Evolutionary conservation across 768 basidiomycete genomes (phyloP).

Genomic region (Suillus occidentalis): DNA sequence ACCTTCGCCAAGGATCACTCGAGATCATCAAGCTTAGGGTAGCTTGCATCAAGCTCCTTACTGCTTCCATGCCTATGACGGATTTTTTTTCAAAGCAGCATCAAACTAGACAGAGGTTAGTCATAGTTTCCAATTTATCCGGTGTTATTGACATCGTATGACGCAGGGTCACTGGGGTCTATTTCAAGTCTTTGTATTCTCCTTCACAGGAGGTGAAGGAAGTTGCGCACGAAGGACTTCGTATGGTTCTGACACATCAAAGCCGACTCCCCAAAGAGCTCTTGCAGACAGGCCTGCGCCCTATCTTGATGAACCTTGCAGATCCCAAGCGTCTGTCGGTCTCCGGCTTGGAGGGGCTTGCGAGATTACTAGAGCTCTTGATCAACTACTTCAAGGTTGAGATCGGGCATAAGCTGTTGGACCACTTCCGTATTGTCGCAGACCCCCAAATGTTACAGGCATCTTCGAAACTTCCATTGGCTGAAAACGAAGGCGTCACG

Average conservation of each 20-base stretch:
- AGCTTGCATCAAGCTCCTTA: conserved; percentile 89
- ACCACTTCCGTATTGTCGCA: conserved; percentile 92
- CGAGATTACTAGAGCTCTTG: conserved; percentile 87
- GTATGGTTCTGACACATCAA: conserved; percentile 86
- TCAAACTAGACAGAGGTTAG: conserved; percentile 82
- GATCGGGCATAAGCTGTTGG: conserved; percentile 94
- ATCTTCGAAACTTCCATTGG: conserved; percentile 75
- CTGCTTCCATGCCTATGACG: conserved; percentile 91
- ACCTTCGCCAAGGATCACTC: conserved; percentile 70
- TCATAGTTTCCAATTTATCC: background rate
- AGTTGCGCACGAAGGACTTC: conserved; percentile 90
- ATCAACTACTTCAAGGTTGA: conserved; percentile 99
- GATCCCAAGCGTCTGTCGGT: conserved; percentile 94
- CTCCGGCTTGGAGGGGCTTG: conserved; percentile 89
- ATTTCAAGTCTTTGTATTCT: conserved; percentile 98
- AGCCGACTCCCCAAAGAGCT: conserved; percentile 92
- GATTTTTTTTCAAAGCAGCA: conserved; percentile 89
- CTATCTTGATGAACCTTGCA: conserved; percentile 96
- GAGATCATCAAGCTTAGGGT: conserved; percentile 90
- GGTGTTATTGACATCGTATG: conserved; percentile 3
- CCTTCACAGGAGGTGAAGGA: conserved; percentile 89
- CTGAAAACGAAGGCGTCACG: conserved; percentile 88
- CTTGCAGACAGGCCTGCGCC: conserved; percentile 90
- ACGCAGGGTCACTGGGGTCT: conserved; percentile 85
- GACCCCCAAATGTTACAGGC: conserved; percentile 82